Percentiles rank a stretch among this genome's conserved stretches.
phyloP scores from a whole-genome alignment of 805 yeast species.

The Wickerhamiella azymoides region DNA sequence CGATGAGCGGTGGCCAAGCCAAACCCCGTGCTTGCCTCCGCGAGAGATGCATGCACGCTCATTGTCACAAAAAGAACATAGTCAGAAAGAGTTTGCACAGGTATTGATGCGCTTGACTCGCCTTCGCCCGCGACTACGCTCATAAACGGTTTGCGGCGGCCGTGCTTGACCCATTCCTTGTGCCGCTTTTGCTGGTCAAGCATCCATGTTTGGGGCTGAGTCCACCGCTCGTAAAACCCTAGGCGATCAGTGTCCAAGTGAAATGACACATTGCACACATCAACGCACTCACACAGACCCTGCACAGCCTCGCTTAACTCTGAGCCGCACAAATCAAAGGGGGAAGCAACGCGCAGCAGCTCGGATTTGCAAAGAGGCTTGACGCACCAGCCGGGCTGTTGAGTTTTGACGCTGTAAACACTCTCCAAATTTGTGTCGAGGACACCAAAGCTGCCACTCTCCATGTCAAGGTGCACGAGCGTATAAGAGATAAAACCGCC shows the following conservation, averaged over 20 bases:
- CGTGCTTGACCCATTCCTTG: constrained; percentile 5
- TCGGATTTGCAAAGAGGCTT: not conserved
- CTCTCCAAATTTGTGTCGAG: not conserved
- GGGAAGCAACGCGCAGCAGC: not conserved
- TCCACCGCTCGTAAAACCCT: not conserved
- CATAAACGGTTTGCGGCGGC: constrained; percentile 2
- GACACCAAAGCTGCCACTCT: constrained; percentile 3
- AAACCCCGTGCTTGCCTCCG: not conserved
- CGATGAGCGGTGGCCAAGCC: not conserved
- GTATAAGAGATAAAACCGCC: not conserved
- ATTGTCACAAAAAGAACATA: not conserved
- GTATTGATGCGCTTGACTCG: too few species aligned
- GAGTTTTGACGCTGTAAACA: not conserved
- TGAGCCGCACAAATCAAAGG: constrained; percentile 3
- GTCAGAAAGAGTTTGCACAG: too few species aligned
- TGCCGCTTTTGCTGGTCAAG: not conserved
- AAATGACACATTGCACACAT: not conserved
- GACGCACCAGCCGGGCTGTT: constrained; percentile 7
- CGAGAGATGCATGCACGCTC: not conserved
- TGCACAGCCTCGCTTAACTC: not conserved
- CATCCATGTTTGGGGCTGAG: constrained; percentile 2
- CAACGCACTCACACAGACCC: not conserved
- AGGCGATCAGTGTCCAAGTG: not conserved
- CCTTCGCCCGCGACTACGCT: too few species aligned
- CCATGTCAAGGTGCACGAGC: not conserved